phyloP scores from a whole-genome alignment of 1,284 basidiomycete genomes.

The Peniophora sp. region DNA sequence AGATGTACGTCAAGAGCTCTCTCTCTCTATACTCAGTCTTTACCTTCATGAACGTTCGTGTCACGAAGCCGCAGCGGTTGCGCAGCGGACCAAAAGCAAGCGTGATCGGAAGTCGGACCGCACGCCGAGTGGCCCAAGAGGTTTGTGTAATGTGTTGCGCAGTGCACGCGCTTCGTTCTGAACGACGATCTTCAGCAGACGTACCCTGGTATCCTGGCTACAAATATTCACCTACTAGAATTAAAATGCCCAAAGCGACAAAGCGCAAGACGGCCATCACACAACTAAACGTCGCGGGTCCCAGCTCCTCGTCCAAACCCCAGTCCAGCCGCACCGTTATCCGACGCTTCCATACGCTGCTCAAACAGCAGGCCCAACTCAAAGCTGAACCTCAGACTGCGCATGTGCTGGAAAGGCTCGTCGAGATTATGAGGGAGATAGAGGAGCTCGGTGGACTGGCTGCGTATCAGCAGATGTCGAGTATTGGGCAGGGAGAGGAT shows the following conservation, averaged over 20 bases:
- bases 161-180: no score
- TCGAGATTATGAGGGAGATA: slow-evolving; percentile 52
- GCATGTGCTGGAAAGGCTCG: slow-evolving; percentile 26
- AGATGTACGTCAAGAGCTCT: no score
- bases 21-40: no score
- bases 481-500: slow-evolving; percentile 69
- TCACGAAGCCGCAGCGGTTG: no score
- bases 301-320: slow-evolving; percentile 32
- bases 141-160: no score
- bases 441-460: slow-evolving; percentile 66
- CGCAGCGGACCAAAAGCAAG: no score
- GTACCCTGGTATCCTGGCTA: no score
- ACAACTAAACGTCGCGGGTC: slow-evolving; percentile 3
- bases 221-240: no score
- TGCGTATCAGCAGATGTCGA: slow-evolving; percentile 76
- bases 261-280: slow-evolving; percentile 23
- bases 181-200: no score
- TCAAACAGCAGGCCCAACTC: slow-evolving; percentile 52
- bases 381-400: slow-evolving; percentile 9
- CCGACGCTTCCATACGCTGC: slow-evolving; percentile 59
- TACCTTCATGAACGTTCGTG: no score
- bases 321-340: slow-evolving; percentile 57
- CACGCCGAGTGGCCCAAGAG: background rate
- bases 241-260: slow-evolving; percentile 7
- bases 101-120: no score